These are phyloP conservation scores for Tulasnella sp. DNA, from an alignment of 768 basidiomycete genomes.

Conservation along the genomic window DNA sequence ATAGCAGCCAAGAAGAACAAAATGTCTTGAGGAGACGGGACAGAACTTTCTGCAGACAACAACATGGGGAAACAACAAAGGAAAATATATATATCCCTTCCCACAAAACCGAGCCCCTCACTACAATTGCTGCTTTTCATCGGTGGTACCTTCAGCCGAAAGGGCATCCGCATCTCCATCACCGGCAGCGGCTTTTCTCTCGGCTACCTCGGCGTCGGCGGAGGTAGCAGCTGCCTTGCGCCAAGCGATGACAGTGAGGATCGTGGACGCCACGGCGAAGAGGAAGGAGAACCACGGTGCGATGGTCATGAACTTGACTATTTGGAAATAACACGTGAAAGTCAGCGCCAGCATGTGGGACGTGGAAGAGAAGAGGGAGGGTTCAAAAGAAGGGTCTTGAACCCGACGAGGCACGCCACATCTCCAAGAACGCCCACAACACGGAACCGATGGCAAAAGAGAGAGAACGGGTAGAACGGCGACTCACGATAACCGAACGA, in stretches of 20 bases:
- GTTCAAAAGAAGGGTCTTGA: background rate
- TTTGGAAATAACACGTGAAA: background rate
- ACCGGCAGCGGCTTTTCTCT: background rate
- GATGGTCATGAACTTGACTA: conserved; percentile 16
- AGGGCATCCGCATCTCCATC: background rate
- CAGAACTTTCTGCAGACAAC: background rate
- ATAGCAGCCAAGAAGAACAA: too few species aligned
- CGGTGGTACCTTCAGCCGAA: background rate
- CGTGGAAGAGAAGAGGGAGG: background rate
- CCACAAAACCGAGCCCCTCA: background rate
- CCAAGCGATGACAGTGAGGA: conserved; percentile 12
- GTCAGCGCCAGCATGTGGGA: background rate
- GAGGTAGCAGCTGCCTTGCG: background rate
- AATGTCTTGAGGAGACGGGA: background rate
- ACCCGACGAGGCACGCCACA: background rate
- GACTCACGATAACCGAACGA: conserved; percentile 9
- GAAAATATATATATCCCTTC: background rate
- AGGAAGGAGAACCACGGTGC: conserved; percentile 16
- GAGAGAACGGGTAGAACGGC: background rate
- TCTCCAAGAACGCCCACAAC: background rate
- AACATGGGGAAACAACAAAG: background rate
- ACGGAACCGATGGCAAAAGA: background rate
- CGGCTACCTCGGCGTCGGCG: background rate
- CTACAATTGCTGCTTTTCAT: background rate
- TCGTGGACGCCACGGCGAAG: conserved; percentile 2